Evolutionary conservation across 306 rosid species (phyloP).

Genomic region (apple (Malus domestica)): DNA sequence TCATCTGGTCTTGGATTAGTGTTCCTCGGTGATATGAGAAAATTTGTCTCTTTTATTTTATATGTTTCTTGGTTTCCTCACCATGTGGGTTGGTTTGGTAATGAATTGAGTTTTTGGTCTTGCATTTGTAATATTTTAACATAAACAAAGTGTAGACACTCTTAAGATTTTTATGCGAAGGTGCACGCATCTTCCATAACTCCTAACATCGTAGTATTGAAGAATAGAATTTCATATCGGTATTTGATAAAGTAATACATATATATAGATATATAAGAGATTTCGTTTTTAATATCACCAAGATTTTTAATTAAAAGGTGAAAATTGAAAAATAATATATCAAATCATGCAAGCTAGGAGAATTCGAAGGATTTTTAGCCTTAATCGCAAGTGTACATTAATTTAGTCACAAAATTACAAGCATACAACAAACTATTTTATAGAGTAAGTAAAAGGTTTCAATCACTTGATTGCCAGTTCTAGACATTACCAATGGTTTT

Average conservation of each 20-base stretch:
- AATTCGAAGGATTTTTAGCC: too few species aligned
- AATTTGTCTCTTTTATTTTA: not conserved
- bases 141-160: not conserved
- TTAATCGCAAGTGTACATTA: too few species aligned
- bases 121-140: not conserved
- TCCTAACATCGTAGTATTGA: not conserved
- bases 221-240: too few species aligned
- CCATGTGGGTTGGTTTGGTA: not conserved
- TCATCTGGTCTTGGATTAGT: slow-evolving; percentile 1
- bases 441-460: too few species aligned
- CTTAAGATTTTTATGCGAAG: not conserved
- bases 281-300: accelerated
- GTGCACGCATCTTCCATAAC: not conserved
- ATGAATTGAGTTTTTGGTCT: not conserved
- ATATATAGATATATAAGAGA: too few species aligned
- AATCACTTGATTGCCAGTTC: not conserved
- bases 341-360: too few species aligned
- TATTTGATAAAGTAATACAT: too few species aligned
- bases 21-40: not conserved
- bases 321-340: too few species aligned
- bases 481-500: too few species aligned
- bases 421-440: too few species aligned
- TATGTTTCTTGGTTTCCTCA: not conserved
- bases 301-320: too few species aligned
- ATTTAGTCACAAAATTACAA: too few species aligned